Percentiles rank a stretch among this genome's conserved stretches.
Evolutionary conservation across 352 stramenopile genomes (phyloP).

Genomic region (Globisporangium splendens): DNA sequence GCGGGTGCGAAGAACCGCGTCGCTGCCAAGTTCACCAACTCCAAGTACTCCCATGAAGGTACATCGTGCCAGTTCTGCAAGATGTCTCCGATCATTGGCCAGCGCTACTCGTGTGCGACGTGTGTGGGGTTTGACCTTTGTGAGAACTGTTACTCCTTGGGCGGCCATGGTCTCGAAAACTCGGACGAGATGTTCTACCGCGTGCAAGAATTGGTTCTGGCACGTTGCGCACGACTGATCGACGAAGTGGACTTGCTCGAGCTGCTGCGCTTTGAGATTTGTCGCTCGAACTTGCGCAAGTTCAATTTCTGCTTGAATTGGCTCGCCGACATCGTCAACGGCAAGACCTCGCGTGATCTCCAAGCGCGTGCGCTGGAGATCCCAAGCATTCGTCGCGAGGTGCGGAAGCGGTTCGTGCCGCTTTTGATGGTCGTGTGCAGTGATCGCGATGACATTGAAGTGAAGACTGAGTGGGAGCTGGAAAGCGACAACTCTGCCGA

Average conservation of each 20-base stretch:
- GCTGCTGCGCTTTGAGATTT: constrained; percentile 85
- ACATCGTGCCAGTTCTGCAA: constrained; percentile 83
- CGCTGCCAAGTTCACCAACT: constrained; percentile 58
- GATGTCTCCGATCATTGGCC: constrained; percentile 68
- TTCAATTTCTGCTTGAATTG: constrained; percentile 84
- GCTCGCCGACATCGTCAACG: constrained; percentile 78
- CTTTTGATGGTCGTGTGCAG: constrained; percentile 75
- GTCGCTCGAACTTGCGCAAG: constrained; percentile 80
- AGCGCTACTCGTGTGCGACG: constrained; percentile 66
- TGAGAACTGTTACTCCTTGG: constrained; percentile 80
- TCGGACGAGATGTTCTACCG: constrained; percentile 84
- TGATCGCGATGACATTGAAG: constrained; percentile 76
- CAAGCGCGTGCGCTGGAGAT: constrained; percentile 78
- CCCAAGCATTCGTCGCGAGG: constrained; percentile 67
- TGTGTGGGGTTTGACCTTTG: constrained; percentile 84
- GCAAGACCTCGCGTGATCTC: constrained; percentile 68
- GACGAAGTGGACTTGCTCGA: constrained; percentile 72
- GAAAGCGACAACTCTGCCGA: constrained; percentile 68
- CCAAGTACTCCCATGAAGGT: constrained; percentile 69
- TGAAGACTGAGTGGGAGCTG: constrained; percentile 85
- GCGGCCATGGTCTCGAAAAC: constrained; percentile 79
- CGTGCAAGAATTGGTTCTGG: constrained; percentile 72
- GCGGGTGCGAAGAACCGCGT: constrained; percentile 66
- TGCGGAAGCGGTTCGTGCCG: constrained; percentile 79
- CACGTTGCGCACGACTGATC: constrained; percentile 51